A percentile compares a stretch with the other conserved stretches of the same genome.
Evolutionary conservation across 768 basidiomycete genomes (phyloP).

Genomic region (Lactifluus subvellereus): DNA sequence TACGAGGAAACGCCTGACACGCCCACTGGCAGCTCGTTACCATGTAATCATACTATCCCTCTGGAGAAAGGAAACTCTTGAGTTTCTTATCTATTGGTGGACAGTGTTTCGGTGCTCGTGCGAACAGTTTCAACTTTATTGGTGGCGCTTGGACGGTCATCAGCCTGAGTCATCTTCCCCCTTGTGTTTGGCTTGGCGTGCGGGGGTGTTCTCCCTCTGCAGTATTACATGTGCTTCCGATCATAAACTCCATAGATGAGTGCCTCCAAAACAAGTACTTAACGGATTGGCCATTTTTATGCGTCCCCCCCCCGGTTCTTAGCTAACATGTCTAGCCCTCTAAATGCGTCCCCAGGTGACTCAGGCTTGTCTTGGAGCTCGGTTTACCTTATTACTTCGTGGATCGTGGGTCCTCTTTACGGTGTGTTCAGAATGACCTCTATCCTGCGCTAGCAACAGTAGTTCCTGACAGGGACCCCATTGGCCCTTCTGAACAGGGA

Average conservation of each 20-base stretch:
- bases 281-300: not conserved
- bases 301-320: not conserved
- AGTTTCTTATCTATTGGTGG: no score
- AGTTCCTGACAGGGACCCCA: no score
- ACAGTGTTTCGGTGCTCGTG: no score
- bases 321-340: constrained; percentile 1
- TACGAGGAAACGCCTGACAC: no score
- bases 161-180: no score
- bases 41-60: no score
- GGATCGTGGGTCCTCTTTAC: constrained; percentile 13
- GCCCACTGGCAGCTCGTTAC: no score
- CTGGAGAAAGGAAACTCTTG: no score
- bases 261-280: not conserved
- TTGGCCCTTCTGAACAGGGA: not conserved
- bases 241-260: not conserved
- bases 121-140: no score
- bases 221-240: not conserved
- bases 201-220: no score
- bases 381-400: not conserved
- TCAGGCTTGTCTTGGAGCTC: not conserved
- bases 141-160: no score
- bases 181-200: no score
- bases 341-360: constrained; percentile 8
- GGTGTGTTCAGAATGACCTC: not conserved
- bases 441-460: not conserved